Evolutionary conservation across 495 filamentous ascomycete species (phyloP).

Genomic region (Mycothermus thermophilus): DNA sequence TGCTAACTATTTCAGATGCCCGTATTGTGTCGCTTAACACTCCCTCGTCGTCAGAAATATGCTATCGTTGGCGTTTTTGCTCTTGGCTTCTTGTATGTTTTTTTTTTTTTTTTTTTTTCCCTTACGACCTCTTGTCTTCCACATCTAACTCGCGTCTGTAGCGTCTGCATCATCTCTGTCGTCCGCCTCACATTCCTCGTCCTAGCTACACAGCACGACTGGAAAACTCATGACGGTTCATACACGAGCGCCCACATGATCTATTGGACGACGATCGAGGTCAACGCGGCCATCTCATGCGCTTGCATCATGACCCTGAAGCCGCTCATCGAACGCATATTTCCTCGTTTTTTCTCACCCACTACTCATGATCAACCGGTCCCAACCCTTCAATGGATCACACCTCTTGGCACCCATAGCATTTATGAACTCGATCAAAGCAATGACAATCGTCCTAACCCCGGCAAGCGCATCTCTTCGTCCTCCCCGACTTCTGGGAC

Average conservation of each 20-base stretch:
- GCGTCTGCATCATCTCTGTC: constrained; percentile 18
- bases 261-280: constrained; percentile 18
- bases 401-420: constrained; percentile 4
- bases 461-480: too few relatives aligned
- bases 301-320: constrained; percentile 22
- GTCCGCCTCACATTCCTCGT: constrained; percentile 15
- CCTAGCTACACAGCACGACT: constrained; percentile 2
- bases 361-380: constrained; percentile 6
- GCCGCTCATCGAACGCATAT: constrained; percentile 15
- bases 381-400: constrained; percentile 16
- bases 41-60: constrained; percentile 15
- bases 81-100: constrained; percentile 17
- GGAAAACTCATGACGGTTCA: constrained; percentile 7
- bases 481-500: too few relatives aligned
- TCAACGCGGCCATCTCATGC: constrained; percentile 18
- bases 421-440: not conserved
- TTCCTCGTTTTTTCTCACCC: constrained; percentile 11
- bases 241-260: constrained; percentile 17
- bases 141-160: constrained; percentile 1
- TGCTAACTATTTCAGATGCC: too few relatives aligned
- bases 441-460: not conserved
- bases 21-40: constrained; percentile 12
- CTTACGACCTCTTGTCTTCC: not conserved
- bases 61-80: constrained; percentile 19
- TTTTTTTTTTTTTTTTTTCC: not conserved